These are phyloP conservation scores for Trapa bicornis DNA, from an alignment of 345 rosid species.

Conservation along the genomic window DNA sequence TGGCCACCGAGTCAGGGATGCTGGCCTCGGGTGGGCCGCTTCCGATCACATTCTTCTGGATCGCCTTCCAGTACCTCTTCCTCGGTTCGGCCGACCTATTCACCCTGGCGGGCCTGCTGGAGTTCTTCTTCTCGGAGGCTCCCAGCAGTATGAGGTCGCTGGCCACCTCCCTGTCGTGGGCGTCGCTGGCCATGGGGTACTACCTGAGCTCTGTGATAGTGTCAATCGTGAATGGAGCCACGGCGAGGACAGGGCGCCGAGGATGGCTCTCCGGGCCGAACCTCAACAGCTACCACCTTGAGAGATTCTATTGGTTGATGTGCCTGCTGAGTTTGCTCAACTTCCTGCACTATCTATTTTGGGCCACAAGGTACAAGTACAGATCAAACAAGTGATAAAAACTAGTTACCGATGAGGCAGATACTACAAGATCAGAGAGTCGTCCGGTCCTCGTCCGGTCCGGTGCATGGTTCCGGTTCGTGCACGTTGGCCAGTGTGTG, in stretches of 20 bases:
- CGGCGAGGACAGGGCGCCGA: conserved; percentile 9
- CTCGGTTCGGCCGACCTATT: conserved; percentile 22
- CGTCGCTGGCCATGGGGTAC: conserved; percentile 19
- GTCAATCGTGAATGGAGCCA: conserved; percentile 16
- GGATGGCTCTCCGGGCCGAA: conserved; percentile 23
- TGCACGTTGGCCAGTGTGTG: background rate
- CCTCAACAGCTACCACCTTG: conserved; percentile 19
- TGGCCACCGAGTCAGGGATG: conserved; percentile 2
- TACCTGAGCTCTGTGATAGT: conserved; percentile 23
- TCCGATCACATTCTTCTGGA: conserved; percentile 22
- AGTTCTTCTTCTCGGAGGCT: conserved; percentile 25
- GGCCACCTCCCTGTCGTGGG: conserved; percentile 19
- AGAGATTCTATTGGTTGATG: conserved; percentile 28
- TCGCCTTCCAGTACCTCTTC: conserved; percentile 20
- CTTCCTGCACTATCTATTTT: conserved; percentile 14
- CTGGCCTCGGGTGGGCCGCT: background rate
- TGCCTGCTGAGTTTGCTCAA: conserved; percentile 21
- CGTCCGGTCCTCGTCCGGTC: background rate
- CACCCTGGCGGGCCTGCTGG: conserved; percentile 19
- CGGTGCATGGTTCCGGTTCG: background rate
- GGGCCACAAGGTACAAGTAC: conserved; percentile 17
- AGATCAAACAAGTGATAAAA: conserved; percentile 7
- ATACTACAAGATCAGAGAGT: no score
- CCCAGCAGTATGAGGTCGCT: conserved; percentile 21
- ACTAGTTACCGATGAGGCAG: no score